Percentiles rank a stretch among this genome's conserved stretches.
Conservation (phyloP, 352 stramenopile genomes). For the Hyphochytrium catenoides region DNA sequence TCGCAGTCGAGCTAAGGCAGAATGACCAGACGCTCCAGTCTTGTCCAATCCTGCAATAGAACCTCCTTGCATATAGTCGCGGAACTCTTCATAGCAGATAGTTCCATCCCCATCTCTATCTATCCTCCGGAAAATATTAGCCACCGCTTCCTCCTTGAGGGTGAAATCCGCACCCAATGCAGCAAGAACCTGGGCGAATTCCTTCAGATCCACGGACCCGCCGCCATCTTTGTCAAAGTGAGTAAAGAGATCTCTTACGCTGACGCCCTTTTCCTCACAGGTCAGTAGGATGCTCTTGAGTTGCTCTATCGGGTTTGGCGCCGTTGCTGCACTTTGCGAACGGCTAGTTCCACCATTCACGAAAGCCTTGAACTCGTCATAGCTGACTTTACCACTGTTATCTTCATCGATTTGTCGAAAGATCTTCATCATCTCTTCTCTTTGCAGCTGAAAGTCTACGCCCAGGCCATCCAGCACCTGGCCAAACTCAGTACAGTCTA, state of each 20-base stretch:
- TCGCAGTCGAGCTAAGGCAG: too few species aligned
- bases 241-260: conserved; percentile 25
- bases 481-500: conserved; percentile 29
- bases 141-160: conserved; percentile 4
- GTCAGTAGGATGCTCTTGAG: conserved; percentile 19
- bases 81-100: conserved; percentile 53
- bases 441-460: conserved; percentile 16
- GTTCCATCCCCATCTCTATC: conserved; percentile 20
- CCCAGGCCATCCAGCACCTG: conserved; percentile 18
- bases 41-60: too few species aligned
- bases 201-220: conserved; percentile 7
- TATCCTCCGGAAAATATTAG: conserved; percentile 17
- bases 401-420: conserved; percentile 21
- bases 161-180: conserved; percentile 14
- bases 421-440: conserved; percentile 21
- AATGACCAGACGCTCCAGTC: too few species aligned
- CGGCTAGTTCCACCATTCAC: conserved; percentile 7
- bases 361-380: conserved; percentile 26
- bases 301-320: conserved; percentile 21
- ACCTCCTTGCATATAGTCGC: too few species aligned
- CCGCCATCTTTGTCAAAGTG: conserved; percentile 62
- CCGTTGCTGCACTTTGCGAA: too few species aligned
- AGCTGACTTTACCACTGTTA: conserved; percentile 23
- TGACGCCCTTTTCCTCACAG: conserved; percentile 20
- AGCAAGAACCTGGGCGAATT: conserved; percentile 11